Base-by-base conservation (phyloP, 495 filamentous ascomycete genomes). In the Hyphodiscus hymeniophilus region DNA sequence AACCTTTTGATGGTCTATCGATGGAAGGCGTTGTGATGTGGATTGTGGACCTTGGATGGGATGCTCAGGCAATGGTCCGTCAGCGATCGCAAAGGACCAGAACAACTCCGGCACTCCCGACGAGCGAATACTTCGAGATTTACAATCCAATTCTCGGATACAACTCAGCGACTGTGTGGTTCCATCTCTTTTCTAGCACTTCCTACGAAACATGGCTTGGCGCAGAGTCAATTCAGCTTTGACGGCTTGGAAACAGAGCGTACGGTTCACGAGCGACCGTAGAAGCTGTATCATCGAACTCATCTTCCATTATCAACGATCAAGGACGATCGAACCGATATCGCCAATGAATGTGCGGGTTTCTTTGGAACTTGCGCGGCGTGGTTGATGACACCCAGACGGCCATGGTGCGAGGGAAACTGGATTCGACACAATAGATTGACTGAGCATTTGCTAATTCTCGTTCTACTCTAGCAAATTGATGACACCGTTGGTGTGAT, bases 401-500 rank as follows among this genome's bases (percentile, higher is more conserved):
- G 5, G 26, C 10, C 26, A 4, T 13, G 33, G 33, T 13, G 6
- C 15, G 33, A 13, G 33, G 12, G 33, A 36, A n/a, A n/a, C 33
- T 36, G 13, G 33, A 13, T 7, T 36, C 12, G 15, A 7, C 33
- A 36, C 15, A 7, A 13, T 36, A 3, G 5, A 36, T 13, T 24
- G 38, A 43, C 21, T 18, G 21, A 44, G 28, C 45, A 18, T 40
- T 36, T 41, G 38, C 54, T 56, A 46, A 53, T 22, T 12, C 12
- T 12, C 6, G 22, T 21, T 22, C 38, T 48, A 22, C 31, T 50
- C 17, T 67, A 98, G 92, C 85, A 96, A 95, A 94, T 98, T 68
- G 82, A 97, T 61, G 84, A 88, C 58, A 94, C 89, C 21, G 85
- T 95, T 62, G 82, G 82, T 59, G 83, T 89, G 41, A 94, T 95